Evolutionary conservation across 345 rosid genomes (phyloP).

Genomic region (Draba incana): DNA sequence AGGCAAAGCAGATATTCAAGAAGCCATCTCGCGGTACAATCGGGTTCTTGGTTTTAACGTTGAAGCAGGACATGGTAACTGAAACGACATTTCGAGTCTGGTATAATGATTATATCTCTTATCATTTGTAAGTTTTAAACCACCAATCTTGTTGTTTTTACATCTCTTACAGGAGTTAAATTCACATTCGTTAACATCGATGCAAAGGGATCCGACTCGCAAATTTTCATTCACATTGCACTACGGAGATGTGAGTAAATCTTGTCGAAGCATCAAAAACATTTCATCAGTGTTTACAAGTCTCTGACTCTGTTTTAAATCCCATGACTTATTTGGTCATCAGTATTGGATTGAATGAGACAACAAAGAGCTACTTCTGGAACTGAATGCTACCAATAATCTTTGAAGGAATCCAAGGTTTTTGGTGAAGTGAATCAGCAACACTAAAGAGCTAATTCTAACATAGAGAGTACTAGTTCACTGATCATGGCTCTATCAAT

Average conservation of each 20-base stretch:
- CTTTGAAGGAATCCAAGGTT: too few relatives aligned
- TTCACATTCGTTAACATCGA: neutral
- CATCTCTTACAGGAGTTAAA: neutral
- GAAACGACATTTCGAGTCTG: neutral
- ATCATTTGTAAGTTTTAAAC: too few relatives aligned
- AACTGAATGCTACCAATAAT: neutral
- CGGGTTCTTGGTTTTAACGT: neutral
- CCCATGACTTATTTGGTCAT: neutral
- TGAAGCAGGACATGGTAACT: neutral
- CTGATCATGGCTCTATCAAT: too few relatives aligned
- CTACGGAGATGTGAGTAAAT: neutral
- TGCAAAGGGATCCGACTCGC: neutral
- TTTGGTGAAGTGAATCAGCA: neutral
- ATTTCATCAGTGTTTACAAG: neutral
- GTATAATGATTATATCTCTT: neutral
- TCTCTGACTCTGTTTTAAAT: conserved; percentile 1
- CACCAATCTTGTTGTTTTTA: neutral
- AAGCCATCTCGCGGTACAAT: neutral
- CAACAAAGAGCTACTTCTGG: neutral
- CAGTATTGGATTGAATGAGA: neutral
- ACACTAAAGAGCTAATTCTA: too few relatives aligned
- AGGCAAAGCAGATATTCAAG: neutral
- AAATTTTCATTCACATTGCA: neutral
- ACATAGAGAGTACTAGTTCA: too few relatives aligned
- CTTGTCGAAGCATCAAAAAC: too few relatives aligned